Evolutionary conservation across 2,329 filamentous ascomycete genomes (phyloP).

Genomic region (Orbilia brochopaga): DNA sequence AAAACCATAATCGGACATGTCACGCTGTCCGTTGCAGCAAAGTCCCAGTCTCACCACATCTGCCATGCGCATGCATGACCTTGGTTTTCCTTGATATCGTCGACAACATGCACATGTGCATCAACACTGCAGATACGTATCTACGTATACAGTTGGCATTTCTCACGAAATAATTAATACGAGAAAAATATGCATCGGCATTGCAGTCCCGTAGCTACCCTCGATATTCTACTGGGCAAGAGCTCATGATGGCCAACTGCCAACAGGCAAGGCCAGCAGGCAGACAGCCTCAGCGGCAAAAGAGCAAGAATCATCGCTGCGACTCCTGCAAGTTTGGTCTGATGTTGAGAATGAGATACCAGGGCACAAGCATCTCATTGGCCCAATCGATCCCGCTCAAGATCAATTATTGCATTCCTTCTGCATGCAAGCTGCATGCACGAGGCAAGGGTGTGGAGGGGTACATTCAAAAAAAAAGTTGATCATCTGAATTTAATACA

Average conservation of each 20-base stretch:
- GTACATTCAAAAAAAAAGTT: not conserved
- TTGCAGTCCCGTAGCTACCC: conserved; percentile 17
- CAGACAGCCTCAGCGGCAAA: conserved; percentile 22
- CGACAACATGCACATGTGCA: not conserved
- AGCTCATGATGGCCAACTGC: not conserved
- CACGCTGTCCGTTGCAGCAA: conserved; percentile 17
- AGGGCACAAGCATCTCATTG: conserved; percentile 19
- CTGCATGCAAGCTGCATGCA: conserved; percentile 50
- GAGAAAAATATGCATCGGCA: conserved; percentile 44
- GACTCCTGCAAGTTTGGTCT: conserved; percentile 31
- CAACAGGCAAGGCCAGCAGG: not conserved
- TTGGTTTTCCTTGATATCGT: not conserved
- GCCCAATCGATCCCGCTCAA: conserved; percentile 13
- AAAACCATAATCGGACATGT: not conserved
- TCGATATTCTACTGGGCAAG: not conserved
- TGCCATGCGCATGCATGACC: conserved; percentile 35
- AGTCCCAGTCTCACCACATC: too few relatives aligned
- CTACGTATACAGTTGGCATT: not conserved
- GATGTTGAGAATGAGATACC: conserved; percentile 37
- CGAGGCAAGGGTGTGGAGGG: conserved; percentile 18
- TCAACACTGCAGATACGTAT: not conserved
- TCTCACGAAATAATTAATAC: conserved; percentile 37
- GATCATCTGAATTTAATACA: conserved; percentile 40
- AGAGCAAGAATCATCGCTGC: conserved; percentile 30
- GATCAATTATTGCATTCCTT: conserved; percentile 25